Percentiles rank a stretch among this genome's conserved stretches.
Evolutionary conservation across 192 early-diverging fungal species (phyloP).

Genomic region (Geosiphon pyriformis): DNA sequence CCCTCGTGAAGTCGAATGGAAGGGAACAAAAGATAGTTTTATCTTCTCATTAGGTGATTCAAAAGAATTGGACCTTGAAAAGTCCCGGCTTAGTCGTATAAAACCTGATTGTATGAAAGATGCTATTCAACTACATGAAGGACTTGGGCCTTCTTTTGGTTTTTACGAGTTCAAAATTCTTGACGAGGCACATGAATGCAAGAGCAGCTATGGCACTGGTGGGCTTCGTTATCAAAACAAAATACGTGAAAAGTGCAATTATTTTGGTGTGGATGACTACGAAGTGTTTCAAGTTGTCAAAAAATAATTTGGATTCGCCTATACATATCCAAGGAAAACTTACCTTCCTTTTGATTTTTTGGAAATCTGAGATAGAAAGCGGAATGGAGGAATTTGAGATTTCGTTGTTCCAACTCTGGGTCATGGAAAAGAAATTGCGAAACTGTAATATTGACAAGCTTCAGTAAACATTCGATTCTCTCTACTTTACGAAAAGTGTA

Average conservation of each 20-base stretch:
- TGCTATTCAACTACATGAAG: slow-evolving; percentile 21
- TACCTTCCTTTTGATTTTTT: too few species aligned
- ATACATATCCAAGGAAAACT: too few species aligned
- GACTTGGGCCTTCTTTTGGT: slow-evolving; percentile 24
- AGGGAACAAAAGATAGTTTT: slow-evolving; percentile 17
- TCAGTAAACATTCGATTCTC: not conserved
- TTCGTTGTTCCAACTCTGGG: too few species aligned
- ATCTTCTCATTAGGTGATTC: slow-evolving; percentile 20
- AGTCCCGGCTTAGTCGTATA: slow-evolving; percentile 8
- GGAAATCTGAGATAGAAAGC: too few species aligned
- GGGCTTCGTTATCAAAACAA: slow-evolving; percentile 17
- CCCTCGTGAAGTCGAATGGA: slow-evolving; percentile 21
- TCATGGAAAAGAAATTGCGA: not conserved
- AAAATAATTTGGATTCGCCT: slow-evolving; percentile 13
- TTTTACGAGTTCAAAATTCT: slow-evolving; percentile 26
- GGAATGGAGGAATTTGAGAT: too few species aligned
- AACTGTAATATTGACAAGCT: not conserved
- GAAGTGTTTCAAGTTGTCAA: slow-evolving; percentile 26
- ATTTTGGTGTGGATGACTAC: slow-evolving; percentile 25
- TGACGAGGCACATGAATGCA: slow-evolving; percentile 13
- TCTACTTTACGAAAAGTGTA: too few species aligned
- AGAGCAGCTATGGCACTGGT: slow-evolving; percentile 13
- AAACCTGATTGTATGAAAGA: slow-evolving; percentile 9
- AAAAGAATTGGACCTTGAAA: not conserved
- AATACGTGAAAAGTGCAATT: slow-evolving; percentile 19